Evolutionary conservation across 768 basidiomycete genomes (phyloP), one percentile per base, ranked within the genome.

Genomic region (Termitomyces sp.): DNA sequence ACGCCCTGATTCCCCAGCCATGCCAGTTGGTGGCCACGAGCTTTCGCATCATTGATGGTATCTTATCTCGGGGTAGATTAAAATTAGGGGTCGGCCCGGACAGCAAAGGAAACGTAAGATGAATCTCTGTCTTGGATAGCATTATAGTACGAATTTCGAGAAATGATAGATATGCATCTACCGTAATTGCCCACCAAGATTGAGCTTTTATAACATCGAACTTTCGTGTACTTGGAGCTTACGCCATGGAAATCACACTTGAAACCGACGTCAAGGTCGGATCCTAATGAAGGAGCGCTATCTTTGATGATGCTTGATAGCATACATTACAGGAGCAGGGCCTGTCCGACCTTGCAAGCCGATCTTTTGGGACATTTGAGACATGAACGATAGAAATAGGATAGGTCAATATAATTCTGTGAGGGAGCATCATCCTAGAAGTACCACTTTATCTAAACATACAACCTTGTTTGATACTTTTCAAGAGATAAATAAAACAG

Each of bases 11-110:
- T 47, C 5, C 50, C 38, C 14, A 42, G 11, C 17, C 37, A 38
- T 17, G 5, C 37, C 15, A 38, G 46, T 45, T 54, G 14, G 56
- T 51, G 30, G 8, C 52, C 60, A 61, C 60, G 53, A 54, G 51
- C 46, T 55, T 14, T 35, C 6, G 35, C 23, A 43, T 23, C 23
- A 37, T 44, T 56, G 45, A 61, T 61, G 50, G 52, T 21, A 61
- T 61, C 60, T 58, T 61, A 58, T 58, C 57, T 52, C 59, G 54
- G 6, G 6, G 31, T 60, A 56, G 51, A 51, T 54, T 10, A 44
- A 5, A 38, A 1, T 17, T 38, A 15, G 2, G 37, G 37, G 14
- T 15, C 14, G 37, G 14, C 9, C 33, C 8, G 33, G 11, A 33
- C 30, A n/a, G 17, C 3, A 19, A 41, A 19, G 40, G n/a, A 41